Conservation (phyloP, 768 basidiomycete genomes). For the Leccinum uliginosum region DNA sequence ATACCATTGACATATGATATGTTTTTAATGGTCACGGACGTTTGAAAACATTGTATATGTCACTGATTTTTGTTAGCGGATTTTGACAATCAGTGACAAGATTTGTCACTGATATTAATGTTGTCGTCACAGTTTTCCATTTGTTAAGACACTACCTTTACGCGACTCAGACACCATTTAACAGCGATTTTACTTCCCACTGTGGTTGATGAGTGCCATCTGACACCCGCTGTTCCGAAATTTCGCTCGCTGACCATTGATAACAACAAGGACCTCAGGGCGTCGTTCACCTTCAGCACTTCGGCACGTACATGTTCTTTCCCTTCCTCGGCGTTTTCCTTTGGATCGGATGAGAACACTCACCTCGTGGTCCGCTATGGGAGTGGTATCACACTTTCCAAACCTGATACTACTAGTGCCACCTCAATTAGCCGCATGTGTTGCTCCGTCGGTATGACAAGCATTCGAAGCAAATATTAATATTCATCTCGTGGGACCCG, state of each 20-base stretch:
- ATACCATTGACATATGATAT: too few species aligned
- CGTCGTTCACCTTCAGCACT: neutral
- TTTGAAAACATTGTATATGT: too few species aligned
- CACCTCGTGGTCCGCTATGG: neutral
- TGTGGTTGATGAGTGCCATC: too few species aligned
- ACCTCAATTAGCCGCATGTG: neutral
- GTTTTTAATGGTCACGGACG: too few species aligned
- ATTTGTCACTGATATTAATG: too few species aligned
- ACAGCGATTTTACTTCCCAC: too few species aligned
- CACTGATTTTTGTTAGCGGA: too few species aligned
- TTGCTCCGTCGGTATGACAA: neutral
- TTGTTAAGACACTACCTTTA: too few species aligned
- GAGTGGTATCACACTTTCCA: neutral
- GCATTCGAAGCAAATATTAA: conserved; percentile 1
- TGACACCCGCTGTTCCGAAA: neutral
- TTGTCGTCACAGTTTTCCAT: too few species aligned
- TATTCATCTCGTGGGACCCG: neutral
- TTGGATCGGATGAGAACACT: neutral
- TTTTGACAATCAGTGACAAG: too few species aligned
- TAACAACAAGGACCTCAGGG: neutral
- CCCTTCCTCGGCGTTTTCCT: too few species aligned
- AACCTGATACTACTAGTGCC: neutral
- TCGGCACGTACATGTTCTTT: neutral
- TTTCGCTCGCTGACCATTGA: neutral
- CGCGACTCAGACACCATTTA: too few species aligned